Evolutionary conservation across 2,329 filamentous ascomycete species (phyloP), one percentile per base, ranked within the genome.

Genomic region (Beauveria asiatica): DNA sequence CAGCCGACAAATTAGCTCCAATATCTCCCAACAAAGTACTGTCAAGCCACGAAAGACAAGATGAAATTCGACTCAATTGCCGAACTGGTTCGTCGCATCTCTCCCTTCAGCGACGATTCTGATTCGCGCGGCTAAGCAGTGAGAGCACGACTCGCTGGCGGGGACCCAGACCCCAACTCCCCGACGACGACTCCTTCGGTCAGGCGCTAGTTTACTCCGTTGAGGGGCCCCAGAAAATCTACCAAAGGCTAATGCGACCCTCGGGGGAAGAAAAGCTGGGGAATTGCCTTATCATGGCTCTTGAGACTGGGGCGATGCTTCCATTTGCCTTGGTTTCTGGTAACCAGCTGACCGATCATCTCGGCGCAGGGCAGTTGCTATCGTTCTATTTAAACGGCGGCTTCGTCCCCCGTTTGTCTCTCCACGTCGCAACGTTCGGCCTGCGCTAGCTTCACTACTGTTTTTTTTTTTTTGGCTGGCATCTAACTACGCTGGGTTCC

Each of bases 211-310:
- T 17, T 37, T 9, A 10, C 56, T 33, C 37, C 46, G 39, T 39
- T 17, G 46, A 51, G 37, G n/a, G 33, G 37, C 46, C 56, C 56
- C 56, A 44, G 56, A 58, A 17, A 57, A 42, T 44, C 27, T n/a
- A 23, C 21, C 19, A 25, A 37, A 58, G 37, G 23, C 16, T n/a
- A 37, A 37, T 6, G 33, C 23, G 10, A 10, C 37, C 5, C 17
- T 55, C 41, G 45, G 46, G 46, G 55, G 44, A 25, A 46, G 19
- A 59, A 59, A 52, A 52, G 39, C 57, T 53, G 57, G 57, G 57
- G 57, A 52, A 52, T 53, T 25, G 30, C 45, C 13, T 33, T 21
- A 33, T 44, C 13, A 46, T 59, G 37, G 5, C 53, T 19, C 41
- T 33, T 25, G 13, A 25, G 39, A 53, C 23, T 27, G 49, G 57